Conservation (phyloP, 495 filamentous ascomycete genomes). For the Bathelium albidoporum region DNA sequence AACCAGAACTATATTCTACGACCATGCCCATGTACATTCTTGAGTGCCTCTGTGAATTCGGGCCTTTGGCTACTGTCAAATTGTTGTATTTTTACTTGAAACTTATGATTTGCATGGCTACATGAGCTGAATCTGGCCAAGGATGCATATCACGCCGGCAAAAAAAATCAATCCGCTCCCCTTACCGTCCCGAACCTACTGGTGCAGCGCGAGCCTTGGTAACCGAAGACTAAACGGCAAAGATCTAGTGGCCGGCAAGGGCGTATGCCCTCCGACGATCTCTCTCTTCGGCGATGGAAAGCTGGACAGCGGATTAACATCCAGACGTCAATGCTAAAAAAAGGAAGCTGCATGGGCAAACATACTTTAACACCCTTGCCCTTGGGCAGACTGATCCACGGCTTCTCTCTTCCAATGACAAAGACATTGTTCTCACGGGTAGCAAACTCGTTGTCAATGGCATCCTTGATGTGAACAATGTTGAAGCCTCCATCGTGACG, state of each 20-base stretch:
- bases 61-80: no score
- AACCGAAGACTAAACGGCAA: neutral
- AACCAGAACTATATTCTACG: no score
- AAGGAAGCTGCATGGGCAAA: conserved; percentile 15
- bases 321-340: neutral
- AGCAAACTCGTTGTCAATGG: conserved; percentile 97
- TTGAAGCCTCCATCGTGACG: conserved; percentile 99
- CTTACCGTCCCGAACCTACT: neutral
- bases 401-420: conserved; percentile 94
- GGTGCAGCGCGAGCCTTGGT: neutral
- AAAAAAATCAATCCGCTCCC: neutral
- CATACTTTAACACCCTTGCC: conserved; percentile 96
- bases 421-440: conserved; percentile 98
- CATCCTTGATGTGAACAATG: conserved; percentile 99
- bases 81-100: no score
- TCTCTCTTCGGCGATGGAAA: conserved; percentile 95
- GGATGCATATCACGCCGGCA: neutral
- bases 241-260: conserved; percentile 51
- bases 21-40: no score
- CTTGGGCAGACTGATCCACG: conserved; percentile 97
- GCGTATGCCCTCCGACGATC: conserved; percentile 81
- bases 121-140: neutral
- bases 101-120: neutral
- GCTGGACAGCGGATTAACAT: conserved; percentile 34
- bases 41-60: no score